phyloP scores from a whole-genome alignment of 192 early-diverging fungal species.

The Dispira simplex region DNA sequence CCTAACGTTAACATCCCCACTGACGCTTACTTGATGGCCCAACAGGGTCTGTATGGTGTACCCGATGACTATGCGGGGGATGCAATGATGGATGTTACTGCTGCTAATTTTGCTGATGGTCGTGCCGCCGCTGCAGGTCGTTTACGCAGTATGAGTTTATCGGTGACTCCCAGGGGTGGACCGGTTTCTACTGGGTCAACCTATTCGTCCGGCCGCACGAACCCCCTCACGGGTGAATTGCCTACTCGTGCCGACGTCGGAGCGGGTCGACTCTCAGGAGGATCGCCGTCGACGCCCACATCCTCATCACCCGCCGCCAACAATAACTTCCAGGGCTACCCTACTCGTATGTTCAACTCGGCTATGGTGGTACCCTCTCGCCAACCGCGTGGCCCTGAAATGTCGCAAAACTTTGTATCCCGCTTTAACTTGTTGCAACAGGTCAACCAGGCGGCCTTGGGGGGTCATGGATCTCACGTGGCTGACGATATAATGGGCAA shows the following conservation, averaged over 20 bases:
- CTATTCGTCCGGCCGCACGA: too few relatives aligned
- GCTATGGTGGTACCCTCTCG: conserved; percentile 49
- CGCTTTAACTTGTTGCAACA: conserved; percentile 23
- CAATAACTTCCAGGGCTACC: conserved; percentile 34
- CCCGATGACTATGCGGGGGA: too few relatives aligned
- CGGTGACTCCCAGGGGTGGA: conserved; percentile 1
- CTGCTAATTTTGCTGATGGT: background rate
- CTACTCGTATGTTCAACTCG: conserved; percentile 33
- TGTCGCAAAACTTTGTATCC: conserved; percentile 52
- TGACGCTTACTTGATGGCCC: too few relatives aligned
- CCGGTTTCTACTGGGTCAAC: too few relatives aligned
- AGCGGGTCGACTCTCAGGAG: conserved; percentile 2
- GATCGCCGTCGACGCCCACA: conserved; percentile 18
- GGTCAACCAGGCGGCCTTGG: conserved; percentile 16
- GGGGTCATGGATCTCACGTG: too few relatives aligned
- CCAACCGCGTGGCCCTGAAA: conserved; percentile 59
- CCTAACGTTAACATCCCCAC: too few relatives aligned
- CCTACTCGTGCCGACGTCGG: too few relatives aligned
- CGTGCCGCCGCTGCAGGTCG: background rate
- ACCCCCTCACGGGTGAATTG: too few relatives aligned
- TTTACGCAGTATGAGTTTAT: conserved; percentile 7
- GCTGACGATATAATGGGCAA: too few relatives aligned
- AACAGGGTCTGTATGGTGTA: too few relatives aligned
- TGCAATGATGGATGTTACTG: too few relatives aligned
- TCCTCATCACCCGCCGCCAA: conserved; percentile 25